Evolutionary conservation across 148 eudicot species (phyloP).

Genomic region (Arctostaphylos glauca): DNA sequence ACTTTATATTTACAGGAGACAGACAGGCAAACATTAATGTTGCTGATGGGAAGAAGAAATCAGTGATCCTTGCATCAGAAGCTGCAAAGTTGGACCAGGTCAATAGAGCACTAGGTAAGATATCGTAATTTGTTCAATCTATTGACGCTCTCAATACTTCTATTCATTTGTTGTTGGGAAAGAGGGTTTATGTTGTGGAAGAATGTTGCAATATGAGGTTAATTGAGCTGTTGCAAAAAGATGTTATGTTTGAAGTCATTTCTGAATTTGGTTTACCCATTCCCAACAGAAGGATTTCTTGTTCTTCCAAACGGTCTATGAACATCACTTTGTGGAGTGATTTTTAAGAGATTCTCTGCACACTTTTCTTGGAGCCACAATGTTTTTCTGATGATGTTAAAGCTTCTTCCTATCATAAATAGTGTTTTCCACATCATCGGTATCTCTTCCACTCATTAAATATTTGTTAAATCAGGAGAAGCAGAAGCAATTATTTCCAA

Average conservation of each 20-base stretch:
- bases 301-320: not conserved
- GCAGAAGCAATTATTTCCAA: conserved; percentile 70
- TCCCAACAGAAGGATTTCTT: not conserved
- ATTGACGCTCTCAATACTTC: not conserved
- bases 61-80: conserved; percentile 78
- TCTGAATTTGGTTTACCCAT: not conserved
- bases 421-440: not conserved
- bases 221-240: not conserved
- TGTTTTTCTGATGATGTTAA: not conserved
- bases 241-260: not conserved
- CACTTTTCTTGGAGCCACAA: no score
- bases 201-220: no score
- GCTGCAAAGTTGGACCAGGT: conserved; percentile 75
- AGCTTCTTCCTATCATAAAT: not conserved
- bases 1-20: conserved; percentile 46
- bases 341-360: no score
- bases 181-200: no score
- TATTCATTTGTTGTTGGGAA: not conserved
- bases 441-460: not conserved
- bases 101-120: conserved; percentile 74
- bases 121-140: not conserved
- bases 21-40: conserved; percentile 59
- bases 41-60: conserved; percentile 45
- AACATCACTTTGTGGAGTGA: not conserved
- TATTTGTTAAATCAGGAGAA: conserved; percentile 53